Evolutionary conservation across 176 grass and related monocot species (phyloP), one percentile per base, ranked within the genome.

Genomic region (Ensete glaucum): DNA sequence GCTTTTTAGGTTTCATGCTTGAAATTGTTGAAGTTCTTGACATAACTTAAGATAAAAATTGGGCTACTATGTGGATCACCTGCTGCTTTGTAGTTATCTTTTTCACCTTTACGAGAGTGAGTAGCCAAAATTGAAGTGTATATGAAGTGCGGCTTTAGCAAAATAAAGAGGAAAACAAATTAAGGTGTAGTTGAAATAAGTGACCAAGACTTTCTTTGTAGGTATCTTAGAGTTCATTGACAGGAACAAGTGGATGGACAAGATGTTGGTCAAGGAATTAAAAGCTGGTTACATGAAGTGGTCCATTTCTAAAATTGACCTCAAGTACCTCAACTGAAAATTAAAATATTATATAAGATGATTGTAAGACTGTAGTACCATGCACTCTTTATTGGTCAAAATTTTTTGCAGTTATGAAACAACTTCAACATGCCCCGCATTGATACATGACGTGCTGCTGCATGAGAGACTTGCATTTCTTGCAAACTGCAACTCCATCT

Each of bases 371-470:
- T 26, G 13, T 26, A 65, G 25, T 1, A 23, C 63, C 57, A 60
- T 60, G 15, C 57, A 25, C 12, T 24, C 63, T 65, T 65, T 65
- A 65, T 26, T 65, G 48, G n/a, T 52, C 68, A 51, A 71, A 20
- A 71, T 20, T 15, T 71, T 49, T 9, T 5, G 50, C 34, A 21
- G 27, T 2, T 43, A 49, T n/a, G 22, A 21, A 53, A 73, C 50
- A 25, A 73, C 71, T 78, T 78, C 53, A 68, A 69, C 52, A 68
- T 68, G 76, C 63, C 26, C 56, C 59, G n/a, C 77, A 79, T 69
- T 58, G 77, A 59, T 79, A 79, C 77, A 79, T 49, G 64, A 57
- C 49, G 65, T 57, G 64, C 53, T 49, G 57, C 65, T 79, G 53
- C 77, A 79, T 79, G 53, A 10, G 9, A 14, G 17, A 57, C 52